These are phyloP conservation scores for Triticum turgidum DNA, from an alignment of 176 grass and related monocot species.

Conservation along the genomic window DNA sequence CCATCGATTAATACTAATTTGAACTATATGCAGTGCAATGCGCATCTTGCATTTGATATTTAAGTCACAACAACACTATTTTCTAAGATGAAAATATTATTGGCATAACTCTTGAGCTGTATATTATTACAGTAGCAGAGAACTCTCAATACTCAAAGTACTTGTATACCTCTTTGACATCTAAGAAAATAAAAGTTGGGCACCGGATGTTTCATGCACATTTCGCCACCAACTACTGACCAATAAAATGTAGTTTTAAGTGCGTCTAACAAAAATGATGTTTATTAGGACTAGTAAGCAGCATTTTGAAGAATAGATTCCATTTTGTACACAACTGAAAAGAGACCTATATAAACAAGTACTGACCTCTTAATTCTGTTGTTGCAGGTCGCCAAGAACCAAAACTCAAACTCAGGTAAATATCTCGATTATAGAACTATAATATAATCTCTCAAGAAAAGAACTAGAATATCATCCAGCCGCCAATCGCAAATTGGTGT, in stretches of 20 bases:
- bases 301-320: not conserved
- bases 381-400: not conserved
- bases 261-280: not conserved
- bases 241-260: no score
- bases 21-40: no score
- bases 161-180: no score
- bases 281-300: not conserved
- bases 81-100: no score
- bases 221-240: not conserved
- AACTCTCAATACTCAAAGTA: no score
- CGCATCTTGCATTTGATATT: no score
- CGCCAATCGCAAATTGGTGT: not conserved
- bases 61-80: no score
- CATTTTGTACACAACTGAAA: not conserved
- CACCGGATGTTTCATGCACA: not conserved
- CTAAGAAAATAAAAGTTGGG: not conserved
- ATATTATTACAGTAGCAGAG: no score
- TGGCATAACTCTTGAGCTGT: no score
- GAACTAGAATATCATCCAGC: not conserved
- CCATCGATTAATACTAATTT: no score
- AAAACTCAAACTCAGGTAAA: not conserved
- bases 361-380: not conserved
- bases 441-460: not conserved
- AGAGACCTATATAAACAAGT: not conserved
- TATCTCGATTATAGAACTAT: not conserved